A percentile compares a stretch with the other conserved stretches of the same genome.
phyloP scores from a whole-genome alignment of 192 early-diverging fungal genomes.

The Chytriomyces sp. region DNA sequence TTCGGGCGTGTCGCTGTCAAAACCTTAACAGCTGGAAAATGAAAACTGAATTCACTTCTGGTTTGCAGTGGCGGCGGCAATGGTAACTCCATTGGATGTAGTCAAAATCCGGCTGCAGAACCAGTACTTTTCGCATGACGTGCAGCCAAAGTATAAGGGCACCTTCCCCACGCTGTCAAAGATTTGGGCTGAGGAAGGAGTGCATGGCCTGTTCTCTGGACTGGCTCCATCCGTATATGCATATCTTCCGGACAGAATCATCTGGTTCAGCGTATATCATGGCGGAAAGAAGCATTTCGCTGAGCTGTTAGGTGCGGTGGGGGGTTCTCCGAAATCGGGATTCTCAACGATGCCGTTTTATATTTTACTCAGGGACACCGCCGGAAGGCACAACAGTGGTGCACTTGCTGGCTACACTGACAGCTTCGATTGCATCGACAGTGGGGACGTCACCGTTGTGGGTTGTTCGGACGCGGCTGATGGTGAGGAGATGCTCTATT shows the following conservation, averaged over 20 bases:
- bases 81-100: constrained; percentile 92
- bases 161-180: constrained; percentile 68
- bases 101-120: constrained; percentile 95
- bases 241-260: constrained; percentile 89
- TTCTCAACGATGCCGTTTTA: not conserved
- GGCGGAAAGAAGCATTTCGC: constrained; percentile 64
- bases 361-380: not conserved
- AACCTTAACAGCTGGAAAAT: too few species aligned
- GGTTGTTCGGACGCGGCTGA: constrained; percentile 88
- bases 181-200: constrained; percentile 81
- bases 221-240: constrained; percentile 85
- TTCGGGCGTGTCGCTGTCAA: too few species aligned
- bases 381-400: constrained; percentile 15
- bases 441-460: constrained; percentile 82
- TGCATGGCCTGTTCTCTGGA: constrained; percentile 88
- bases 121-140: constrained; percentile 54
- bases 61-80: constrained; percentile 52
- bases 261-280: constrained; percentile 93
- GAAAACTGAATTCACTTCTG: too few species aligned
- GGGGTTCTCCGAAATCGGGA: not conserved
- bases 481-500: constrained; percentile 60
- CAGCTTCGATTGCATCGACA: constrained; percentile 45
- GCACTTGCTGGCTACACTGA: constrained; percentile 26
- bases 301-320: constrained; percentile 19
- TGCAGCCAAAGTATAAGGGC: constrained; percentile 60